Conservation (phyloP, 768 basidiomycete species). For the Russula virescens region DNA sequence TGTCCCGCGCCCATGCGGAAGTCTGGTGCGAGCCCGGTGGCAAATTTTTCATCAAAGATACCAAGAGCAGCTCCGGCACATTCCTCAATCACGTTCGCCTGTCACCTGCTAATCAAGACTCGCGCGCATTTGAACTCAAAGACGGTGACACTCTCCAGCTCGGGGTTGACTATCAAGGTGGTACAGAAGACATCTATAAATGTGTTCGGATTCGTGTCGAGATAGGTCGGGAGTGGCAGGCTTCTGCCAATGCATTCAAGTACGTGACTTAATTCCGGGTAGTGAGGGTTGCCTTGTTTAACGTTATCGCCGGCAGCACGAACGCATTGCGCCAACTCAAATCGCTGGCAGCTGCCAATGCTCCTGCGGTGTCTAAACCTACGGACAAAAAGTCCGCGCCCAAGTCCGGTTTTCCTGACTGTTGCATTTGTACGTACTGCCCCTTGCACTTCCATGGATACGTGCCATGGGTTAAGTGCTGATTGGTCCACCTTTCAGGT, state of each 20-base stretch:
- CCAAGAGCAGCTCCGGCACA: conserved; percentile 84
- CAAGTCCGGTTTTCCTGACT: conserved; percentile 60
- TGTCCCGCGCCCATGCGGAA: conserved; percentile 91
- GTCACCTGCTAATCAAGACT: conserved; percentile 78
- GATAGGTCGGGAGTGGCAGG: conserved; percentile 87
- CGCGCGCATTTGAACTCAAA: conserved; percentile 68
- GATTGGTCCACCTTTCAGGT: conserved; percentile 32
- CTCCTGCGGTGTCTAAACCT: conserved; percentile 27
- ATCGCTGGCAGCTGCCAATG: conserved; percentile 43
- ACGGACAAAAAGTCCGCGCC: conserved; percentile 26
- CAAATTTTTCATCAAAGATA: conserved; percentile 85
- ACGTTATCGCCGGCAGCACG: conserved; percentile 40
- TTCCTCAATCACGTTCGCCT: conserved; percentile 93
- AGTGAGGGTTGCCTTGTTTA: conserved; percentile 3
- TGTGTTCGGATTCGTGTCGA: conserved; percentile 95
- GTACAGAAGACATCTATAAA: conserved; percentile 94
- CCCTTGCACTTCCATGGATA: conserved; percentile 11
- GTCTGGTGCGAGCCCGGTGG: conserved; percentile 71
- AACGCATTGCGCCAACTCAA: conserved; percentile 78
- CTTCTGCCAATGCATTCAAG: conserved; percentile 90
- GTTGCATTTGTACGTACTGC: conserved; percentile 77
- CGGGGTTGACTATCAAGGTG: conserved; percentile 97
- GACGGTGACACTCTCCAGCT: conserved; percentile 94
- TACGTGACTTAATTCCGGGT: conserved; percentile 30
- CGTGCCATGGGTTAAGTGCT: not conserved